Base-by-base conservation (phyloP, 805 yeast genomes). In the Wickerhamomyces chaumierensis region DNA sequence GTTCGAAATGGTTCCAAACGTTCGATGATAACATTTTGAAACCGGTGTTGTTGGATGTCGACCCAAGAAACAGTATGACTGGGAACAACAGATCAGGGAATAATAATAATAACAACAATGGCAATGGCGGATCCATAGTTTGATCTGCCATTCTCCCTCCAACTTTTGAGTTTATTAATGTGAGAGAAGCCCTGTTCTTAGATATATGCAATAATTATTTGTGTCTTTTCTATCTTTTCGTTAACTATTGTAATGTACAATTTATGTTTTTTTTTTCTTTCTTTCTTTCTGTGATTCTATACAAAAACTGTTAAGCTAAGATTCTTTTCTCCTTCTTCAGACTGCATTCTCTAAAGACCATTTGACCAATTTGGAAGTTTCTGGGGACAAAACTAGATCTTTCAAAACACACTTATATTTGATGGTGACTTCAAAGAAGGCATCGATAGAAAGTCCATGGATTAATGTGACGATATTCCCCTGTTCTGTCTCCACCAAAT, bases 11-110 rank as follows among this genome's bases (percentile, higher is more conserved):
- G 97, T 92, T 92, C 58, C 81, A 85, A 17, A 81, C 76, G 49
- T 85, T 92, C 54, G 99, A 92, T 56, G 96, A 92, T 50, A 85
- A 85, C 55, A 92, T 92, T 18, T 67, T 92, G 50, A 88, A 88
- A 57, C 96, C 96, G 1, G 95, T 86, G 0, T 69, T 90, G 38
- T 68, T 88, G 42, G 97, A 90, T 49, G 66, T 28, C 15, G 49
- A 64, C 42, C 44, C 51, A 11, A 47, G 47, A 35, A 45, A 37
- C 38, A 40, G 48, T 17, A 47, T 37, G 15, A 51, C 43, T 16
- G 35, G 36, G 14, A 25, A 13, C 29, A 25, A 25, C n/a, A 25
- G n/a, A n/a, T n/a, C n/a, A n/a, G n/a, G n/a, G n/a, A n/a, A 25
- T 14, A 25, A 8, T 18, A 8, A 31, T 18, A 31, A 31, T 15